Base-by-base conservation (phyloP, 2,329 filamentous ascomycete genomes). In the Tolypocladium ovalisporum region DNA sequence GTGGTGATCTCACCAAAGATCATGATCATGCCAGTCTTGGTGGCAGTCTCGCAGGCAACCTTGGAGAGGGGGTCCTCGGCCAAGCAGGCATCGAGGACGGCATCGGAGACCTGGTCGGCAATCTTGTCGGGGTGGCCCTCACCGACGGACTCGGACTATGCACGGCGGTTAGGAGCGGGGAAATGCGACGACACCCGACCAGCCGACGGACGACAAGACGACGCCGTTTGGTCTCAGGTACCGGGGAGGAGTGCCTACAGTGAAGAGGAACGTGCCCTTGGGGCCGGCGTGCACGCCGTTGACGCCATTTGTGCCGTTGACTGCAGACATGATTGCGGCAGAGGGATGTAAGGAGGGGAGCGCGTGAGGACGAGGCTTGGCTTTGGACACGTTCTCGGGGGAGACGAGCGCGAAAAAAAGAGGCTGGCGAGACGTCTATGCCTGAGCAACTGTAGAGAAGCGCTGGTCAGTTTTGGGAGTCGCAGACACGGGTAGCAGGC, bases 1-100 rank as follows among this genome's bases (percentile, higher is more conserved):
- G 94, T 97, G 77, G 91, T 95, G 77, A 99, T 99, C 77, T 99
- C 94, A 78, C 91, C 91, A 64, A 96, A 96, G 74, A 96, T 87
- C 94, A 99, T 97, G 77, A 99, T 83, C 94, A 99, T 89, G 77
- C 94, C 94, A 67, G 94, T 99, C 89, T 99, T 99, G 81, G 94
- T 96, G 70, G 94, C 94, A 66, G 93, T 97, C 84, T 99, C 94
- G 78, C 94, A 99, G 75, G 94, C 94, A 68, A 97, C 88, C 84
- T 97, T 99, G 82, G 94, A 97, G 72, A 97, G 85, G 65, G 93
- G 93, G 75, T 99, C 94, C 77, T 94, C 88, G 62, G 82, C 81
- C 71, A 99, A 82, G 81, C 94, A 97, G 79, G 94, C 94, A 83
- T 99, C 94, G 80, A 99, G 92, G 71, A 99, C 85, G 69, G 94